These are phyloP conservation scores for Pseudopithomyces maydicus DNA, from an alignment of 2,329 filamentous ascomycete genomes.

Conservation along the genomic window DNA sequence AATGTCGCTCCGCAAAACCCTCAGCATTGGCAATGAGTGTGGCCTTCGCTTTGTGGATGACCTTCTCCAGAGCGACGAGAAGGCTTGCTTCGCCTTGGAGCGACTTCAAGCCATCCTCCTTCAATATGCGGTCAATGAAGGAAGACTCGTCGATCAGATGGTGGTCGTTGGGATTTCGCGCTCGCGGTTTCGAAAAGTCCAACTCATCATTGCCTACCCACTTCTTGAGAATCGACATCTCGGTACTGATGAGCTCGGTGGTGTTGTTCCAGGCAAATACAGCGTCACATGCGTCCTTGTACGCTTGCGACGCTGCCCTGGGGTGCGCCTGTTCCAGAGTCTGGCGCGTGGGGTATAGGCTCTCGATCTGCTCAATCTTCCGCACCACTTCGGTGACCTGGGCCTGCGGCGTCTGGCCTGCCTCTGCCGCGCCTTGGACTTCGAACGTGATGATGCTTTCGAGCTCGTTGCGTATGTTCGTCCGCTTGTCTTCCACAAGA, in stretches of 20 bases:
- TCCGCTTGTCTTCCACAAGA: conserved; percentile 83
- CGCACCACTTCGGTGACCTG: conserved; percentile 89
- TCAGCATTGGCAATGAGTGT: conserved; percentile 87
- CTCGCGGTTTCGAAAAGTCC: conserved; percentile 80
- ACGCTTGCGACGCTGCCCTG: conserved; percentile 74
- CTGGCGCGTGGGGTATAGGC: conserved; percentile 79
- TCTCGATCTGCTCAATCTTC: conserved; percentile 89
- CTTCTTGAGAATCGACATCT: conserved; percentile 86
- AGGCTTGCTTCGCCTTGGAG: conserved; percentile 86
- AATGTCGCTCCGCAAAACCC: conserved; percentile 83
- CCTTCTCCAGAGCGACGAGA: conserved; percentile 78
- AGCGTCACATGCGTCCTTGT: conserved; percentile 81
- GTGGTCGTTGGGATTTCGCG: conserved; percentile 69
- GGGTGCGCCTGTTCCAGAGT: conserved; percentile 77
- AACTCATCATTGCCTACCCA: conserved; percentile 98
- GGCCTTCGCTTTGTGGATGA: conserved; percentile 91
- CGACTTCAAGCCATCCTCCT: conserved; percentile 92
- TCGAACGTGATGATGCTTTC: conserved; percentile 92
- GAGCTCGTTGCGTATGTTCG: conserved; percentile 72
- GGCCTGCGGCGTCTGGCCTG: conserved; percentile 82
- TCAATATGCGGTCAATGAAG: conserved; percentile 92
- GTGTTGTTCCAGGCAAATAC: conserved; percentile 97
- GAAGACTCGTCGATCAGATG: conserved; percentile 87
- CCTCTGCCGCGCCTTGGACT: conserved; percentile 91
- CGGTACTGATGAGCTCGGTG: conserved; percentile 92